Evolutionary conservation across 164 flowering plant genomes (phyloP).

Genomic region (Annona squamosa): DNA sequence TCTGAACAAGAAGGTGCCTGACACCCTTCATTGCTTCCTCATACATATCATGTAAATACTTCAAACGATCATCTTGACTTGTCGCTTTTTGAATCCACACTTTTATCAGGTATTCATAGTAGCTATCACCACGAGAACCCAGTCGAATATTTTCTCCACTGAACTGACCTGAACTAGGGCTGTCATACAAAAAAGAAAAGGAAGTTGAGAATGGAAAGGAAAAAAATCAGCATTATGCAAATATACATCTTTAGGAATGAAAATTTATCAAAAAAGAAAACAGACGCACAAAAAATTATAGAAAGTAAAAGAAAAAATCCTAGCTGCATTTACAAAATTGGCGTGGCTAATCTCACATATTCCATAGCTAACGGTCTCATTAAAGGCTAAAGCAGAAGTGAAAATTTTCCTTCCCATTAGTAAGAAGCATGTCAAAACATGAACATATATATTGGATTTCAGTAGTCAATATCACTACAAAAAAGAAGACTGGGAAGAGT

Average conservation of each 20-base stretch:
- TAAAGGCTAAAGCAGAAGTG: too few species aligned
- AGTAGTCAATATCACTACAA: not conserved
- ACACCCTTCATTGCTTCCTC: slow-evolving; percentile 96
- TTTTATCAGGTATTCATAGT: slow-evolving; percentile 91
- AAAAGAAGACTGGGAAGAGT: not conserved
- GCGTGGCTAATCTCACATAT: too few species aligned
- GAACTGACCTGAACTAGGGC: slow-evolving; percentile 82
- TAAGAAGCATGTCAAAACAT: too few species aligned
- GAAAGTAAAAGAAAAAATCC: too few species aligned
- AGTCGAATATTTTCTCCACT: slow-evolving; percentile 87
- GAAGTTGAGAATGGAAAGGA: not conserved
- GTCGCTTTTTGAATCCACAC: slow-evolving; percentile 87
- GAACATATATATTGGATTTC: too few species aligned
- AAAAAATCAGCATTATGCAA: not conserved
- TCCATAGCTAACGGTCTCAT: too few species aligned
- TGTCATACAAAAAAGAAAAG: slow-evolving; percentile 20
- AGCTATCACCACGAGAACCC: slow-evolving; percentile 99
- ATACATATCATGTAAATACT: slow-evolving; percentile 79
- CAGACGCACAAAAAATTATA: not conserved
- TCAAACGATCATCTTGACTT: slow-evolving; percentile 29
- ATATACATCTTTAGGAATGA: not conserved
- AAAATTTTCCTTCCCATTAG: too few species aligned
- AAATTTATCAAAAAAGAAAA: not conserved
- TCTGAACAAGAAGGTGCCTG: slow-evolving; percentile 70
- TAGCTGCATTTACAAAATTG: too few species aligned